Percentiles rank a stretch among this genome's conserved stretches.
These are phyloP conservation scores for Sutorius australiensis DNA, from an alignment of 768 basidiomycete species.

Conservation along the genomic window DNA sequence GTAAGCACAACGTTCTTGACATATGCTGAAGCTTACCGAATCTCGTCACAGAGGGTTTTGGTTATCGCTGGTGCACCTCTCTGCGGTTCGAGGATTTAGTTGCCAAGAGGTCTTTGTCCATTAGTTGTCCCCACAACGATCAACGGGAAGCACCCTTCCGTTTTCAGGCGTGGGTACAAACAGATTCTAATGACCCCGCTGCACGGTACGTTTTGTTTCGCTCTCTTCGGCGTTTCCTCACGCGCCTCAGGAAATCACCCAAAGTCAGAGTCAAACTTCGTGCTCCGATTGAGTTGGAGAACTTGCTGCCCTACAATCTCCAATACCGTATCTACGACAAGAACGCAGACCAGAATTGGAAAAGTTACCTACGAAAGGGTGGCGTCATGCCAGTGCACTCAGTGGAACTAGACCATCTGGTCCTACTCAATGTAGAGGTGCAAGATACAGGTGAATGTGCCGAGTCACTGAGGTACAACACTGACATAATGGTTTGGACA, in stretches of 20 bases:
- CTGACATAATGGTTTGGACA: constrained; percentile 28
- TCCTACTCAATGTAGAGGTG: constrained; percentile 83
- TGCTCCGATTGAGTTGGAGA: constrained; percentile 94
- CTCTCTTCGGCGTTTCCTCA: constrained; percentile 1
- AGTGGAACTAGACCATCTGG: constrained; percentile 84
- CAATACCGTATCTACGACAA: constrained; percentile 98
- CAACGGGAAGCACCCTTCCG: constrained; percentile 85
- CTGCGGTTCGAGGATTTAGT: constrained; percentile 89
- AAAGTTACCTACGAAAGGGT: constrained; percentile 87
- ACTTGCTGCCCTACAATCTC: constrained; percentile 88
- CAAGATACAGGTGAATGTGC: constrained; percentile 77
- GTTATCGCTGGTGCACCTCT: constrained; percentile 88
- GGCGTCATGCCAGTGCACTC: constrained; percentile 97
- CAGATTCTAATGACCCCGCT: constrained; percentile 54
- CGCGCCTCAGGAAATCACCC: constrained; percentile 64
- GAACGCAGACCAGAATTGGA: constrained; percentile 90
- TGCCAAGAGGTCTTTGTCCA: constrained; percentile 60
- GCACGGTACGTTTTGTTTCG: constrained; percentile 43
- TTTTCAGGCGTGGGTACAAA: constrained; percentile 88
- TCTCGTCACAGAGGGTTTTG: constrained; percentile 75
- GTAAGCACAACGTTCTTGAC: constrained; percentile 44
- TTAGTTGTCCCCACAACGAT: constrained; percentile 82
- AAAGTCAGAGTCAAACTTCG: constrained; percentile 81
- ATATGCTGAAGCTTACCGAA: constrained; percentile 1
- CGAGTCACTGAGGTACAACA: neutral